Base-by-base conservation (phyloP, 345 rosid species). In the Arabis alpina region DNA sequence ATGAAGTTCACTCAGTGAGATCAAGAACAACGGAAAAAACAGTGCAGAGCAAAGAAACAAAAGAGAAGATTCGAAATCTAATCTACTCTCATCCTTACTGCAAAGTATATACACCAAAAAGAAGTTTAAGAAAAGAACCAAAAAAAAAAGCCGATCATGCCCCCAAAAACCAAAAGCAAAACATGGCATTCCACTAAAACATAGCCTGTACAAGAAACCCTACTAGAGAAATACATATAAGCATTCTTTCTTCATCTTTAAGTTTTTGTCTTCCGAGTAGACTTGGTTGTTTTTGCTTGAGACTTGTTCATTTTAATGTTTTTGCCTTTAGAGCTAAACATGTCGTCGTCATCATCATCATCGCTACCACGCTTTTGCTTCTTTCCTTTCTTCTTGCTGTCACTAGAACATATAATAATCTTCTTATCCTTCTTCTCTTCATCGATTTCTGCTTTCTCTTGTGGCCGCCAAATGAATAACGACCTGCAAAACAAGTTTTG, bases 381-480 rank as follows among this genome's bases (percentile, higher is more conserved):
- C 3, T 64, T 80, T 60, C 82, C 88, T 80, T 87, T 87, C 77
- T 67, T 88, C 79, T 84, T 82, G 66, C 61, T 75, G 2, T 78
- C 83, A 61, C 66, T 72, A 57, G 76, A 81, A 28, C 90, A 84
- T 25, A 85, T 66, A 27, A 91, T 28, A 23, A 91, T 88, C 74
- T 83, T 82, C 69, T 76, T 81, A 28, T 78, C 82, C 24, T 88
- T 87, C 68, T 77, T 85, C 57, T 72, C 82, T 65, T 89, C 89
- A 48, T 61, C 80, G 13, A 62, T 36, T 43, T 89, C 87, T 0
- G 72, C 42, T 54, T 78, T 80, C 72, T 80, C 88, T 74, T 82
- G 84, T 6, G 96, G 98, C 78, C 84, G 82, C 99, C 99, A 94
- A 48, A 94, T 87, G 77, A 89, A 89, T 45, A 94, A 82, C 49